These are phyloP conservation scores for Dichotomocladium elegans DNA, from an alignment of 371 early-diverging fungal genomes.

Conservation along the genomic window DNA sequence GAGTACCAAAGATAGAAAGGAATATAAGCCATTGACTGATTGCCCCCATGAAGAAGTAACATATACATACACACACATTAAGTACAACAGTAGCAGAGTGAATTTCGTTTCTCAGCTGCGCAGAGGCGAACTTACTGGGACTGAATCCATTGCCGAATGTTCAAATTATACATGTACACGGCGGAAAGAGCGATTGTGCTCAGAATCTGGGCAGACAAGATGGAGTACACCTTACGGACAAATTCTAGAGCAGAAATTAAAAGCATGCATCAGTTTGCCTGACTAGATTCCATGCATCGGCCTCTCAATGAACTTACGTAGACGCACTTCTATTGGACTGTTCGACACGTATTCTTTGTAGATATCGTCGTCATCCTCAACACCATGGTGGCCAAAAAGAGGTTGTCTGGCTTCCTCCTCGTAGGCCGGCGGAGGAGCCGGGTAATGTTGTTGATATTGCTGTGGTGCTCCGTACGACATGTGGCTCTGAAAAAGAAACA, in stretches of 20 bases:
- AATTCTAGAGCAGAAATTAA: constrained; percentile 45
- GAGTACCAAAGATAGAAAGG: constrained; percentile 36
- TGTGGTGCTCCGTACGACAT: constrained; percentile 19
- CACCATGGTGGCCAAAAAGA: constrained; percentile 15
- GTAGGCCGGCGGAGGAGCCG: constrained; percentile 47
- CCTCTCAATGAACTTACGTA: constrained; percentile 28
- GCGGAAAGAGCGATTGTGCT: constrained; percentile 55
- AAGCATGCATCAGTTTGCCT: background rate
- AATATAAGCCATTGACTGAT: constrained; percentile 43
- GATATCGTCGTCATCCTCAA: constrained; percentile 56
- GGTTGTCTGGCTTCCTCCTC: constrained; percentile 37
- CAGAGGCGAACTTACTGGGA: constrained; percentile 35
- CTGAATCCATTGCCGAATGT: constrained; percentile 51
- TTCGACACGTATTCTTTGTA: constrained; percentile 55
- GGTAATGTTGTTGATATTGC: constrained; percentile 21
- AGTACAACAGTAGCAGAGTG: background rate
- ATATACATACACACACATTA: too few relatives aligned
- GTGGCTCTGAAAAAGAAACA: background rate
- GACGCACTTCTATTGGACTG: constrained; percentile 52
- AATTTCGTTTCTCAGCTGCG: background rate
- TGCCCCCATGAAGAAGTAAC: constrained; percentile 5
- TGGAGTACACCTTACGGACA: constrained; percentile 78
- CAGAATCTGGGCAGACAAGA: constrained; percentile 64
- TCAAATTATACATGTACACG: constrained; percentile 55
- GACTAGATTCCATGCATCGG: background rate